Evolutionary conservation across 2,329 filamentous ascomycete genomes (phyloP).

Genomic region (Botrytis pseudocinerea): DNA sequence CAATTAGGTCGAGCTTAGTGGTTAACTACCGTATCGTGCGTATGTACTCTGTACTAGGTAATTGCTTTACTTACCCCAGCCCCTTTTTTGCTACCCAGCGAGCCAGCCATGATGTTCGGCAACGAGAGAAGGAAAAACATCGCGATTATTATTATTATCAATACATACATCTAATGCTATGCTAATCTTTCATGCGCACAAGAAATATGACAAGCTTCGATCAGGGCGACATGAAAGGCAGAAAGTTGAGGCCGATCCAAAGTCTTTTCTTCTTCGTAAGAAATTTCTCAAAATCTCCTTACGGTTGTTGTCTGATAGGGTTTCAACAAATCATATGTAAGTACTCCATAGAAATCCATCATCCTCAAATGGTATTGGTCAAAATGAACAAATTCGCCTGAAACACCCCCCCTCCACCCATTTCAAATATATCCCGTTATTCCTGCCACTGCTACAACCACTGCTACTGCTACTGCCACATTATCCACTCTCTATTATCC

Average conservation of each 20-base stretch:
- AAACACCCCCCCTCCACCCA: conserved; percentile 15
- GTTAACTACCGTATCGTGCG: neutral
- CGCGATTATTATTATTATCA: neutral
- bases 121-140: neutral
- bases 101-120: neutral
- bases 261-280: neutral
- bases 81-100: conserved; percentile 11
- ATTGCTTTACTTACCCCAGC: neutral
- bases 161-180: neutral
- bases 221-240: conserved; percentile 1
- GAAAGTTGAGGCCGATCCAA: conserved; percentile 7
- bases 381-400: conserved; percentile 16
- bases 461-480: conserved; percentile 6
- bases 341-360: neutral
- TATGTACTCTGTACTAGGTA: neutral
- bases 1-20: neutral
- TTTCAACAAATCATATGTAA: neutral
- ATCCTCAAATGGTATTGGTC: neutral
- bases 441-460: neutral
- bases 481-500: neutral
- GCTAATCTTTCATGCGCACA: neutral
- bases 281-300: neutral
- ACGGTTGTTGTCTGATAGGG: neutral
- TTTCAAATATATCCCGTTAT: conserved; percentile 9
- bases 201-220: neutral